These are phyloP conservation scores for Dioscorea zingiberensis DNA, from an alignment of 106 monocot genomes.

Conservation along the genomic window DNA sequence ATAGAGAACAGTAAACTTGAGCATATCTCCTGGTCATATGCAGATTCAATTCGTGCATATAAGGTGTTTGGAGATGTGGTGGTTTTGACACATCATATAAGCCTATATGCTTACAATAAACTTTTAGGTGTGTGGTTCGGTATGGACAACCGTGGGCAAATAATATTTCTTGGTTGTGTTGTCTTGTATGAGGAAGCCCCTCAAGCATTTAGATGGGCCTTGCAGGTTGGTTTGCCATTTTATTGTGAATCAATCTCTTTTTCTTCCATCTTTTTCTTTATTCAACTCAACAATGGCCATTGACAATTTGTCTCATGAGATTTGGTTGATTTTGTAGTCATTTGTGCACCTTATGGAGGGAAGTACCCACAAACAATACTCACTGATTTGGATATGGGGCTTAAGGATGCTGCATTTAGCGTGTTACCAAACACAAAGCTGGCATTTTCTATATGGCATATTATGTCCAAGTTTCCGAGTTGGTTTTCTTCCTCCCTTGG, in stretches of 20 bases:
- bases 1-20: slow-evolving; percentile 59
- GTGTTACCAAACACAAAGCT: slow-evolving; percentile 60
- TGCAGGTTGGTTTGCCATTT: slow-evolving; percentile 61
- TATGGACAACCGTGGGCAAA: slow-evolving; percentile 68
- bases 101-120: slow-evolving; percentile 49
- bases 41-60: slow-evolving; percentile 55
- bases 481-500: slow-evolving; percentile 61
- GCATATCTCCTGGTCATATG: slow-evolving; percentile 77
- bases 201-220: slow-evolving; percentile 59
- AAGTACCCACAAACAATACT: slow-evolving; percentile 59
- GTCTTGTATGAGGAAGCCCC: slow-evolving; percentile 59
- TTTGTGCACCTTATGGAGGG: slow-evolving; percentile 67
- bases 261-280: too few relatives aligned
- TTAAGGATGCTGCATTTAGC: slow-evolving; percentile 42
- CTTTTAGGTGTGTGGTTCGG: slow-evolving; percentile 67
- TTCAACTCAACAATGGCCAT: neutral
- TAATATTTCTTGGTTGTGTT: slow-evolving; percentile 67
- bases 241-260: neutral
- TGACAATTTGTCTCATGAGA: too few relatives aligned
- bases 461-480: slow-evolving; percentile 51
- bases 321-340: slow-evolving; percentile 31
- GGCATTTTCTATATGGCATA: slow-evolving; percentile 42
- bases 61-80: slow-evolving; percentile 72
- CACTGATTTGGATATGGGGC: slow-evolving; percentile 51
- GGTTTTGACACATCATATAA: slow-evolving; percentile 52